Evolutionary conservation across 495 filamentous ascomycete species (phyloP), one percentile per base, ranked within the genome.

Genomic region (Aspergillus affinis): DNA sequence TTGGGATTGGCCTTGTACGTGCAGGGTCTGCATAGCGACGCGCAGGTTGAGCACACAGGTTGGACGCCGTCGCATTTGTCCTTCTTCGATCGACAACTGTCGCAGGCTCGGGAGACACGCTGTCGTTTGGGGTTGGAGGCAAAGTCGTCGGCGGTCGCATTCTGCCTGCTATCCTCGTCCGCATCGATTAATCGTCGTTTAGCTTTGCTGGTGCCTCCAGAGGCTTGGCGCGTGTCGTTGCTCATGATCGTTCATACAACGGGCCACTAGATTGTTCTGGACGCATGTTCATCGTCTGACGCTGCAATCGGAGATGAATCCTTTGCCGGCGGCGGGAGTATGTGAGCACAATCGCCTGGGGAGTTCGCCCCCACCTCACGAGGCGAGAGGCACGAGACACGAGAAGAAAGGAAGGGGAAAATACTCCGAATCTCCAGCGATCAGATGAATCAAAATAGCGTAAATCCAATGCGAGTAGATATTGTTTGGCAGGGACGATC

Each of bases 1-100:
- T 88, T 90, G 4, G 87, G 83, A 54, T 82, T 85, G 50, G 82
- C 77, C 46, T 86, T 81, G 72, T 90, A 91, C 19, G 87, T 84
- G 66, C 88, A 91, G 4, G 77, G 69, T 13, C 86, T 75, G 17
- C 75, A 80, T 50, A 86, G 80, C 6, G 82, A 79, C 20, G 78
- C 75, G 71, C 88, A 91, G 4, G 86, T 87, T 26, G 78, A 82
- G 63, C 87, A 90, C 8, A 78, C 67, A 9, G 87, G 86, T 54
- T 84, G 84, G 13, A 72, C 71, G 0, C 87, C 87, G 59, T 90
- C 87, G 63, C 87, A 90, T 62, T 86, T 88, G 69, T 88, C 85
- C 48, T 87, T 82, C 50, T 82, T 82, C 9, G 81, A 80, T 26
- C 86, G 82, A 63, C 86, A 89, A 56, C 86, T 86, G 59, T 88